Conservation (phyloP, 2,329 filamentous ascomycete species). For the Hymenoscyphus occultus region DNA sequence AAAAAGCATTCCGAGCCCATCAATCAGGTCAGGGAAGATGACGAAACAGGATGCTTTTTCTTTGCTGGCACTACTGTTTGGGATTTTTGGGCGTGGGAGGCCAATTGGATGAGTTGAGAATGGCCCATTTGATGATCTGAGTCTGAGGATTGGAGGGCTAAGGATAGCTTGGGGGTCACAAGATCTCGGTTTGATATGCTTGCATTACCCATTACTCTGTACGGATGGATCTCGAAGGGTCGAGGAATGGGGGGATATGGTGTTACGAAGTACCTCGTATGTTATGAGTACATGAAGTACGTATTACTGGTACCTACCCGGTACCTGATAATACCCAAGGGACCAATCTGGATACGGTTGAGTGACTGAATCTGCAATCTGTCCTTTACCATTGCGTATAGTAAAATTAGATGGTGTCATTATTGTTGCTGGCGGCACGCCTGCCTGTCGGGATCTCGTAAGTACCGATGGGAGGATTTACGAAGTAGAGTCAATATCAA, state of each 20-base stretch:
- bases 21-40: not conserved
- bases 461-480: constrained; percentile 2
- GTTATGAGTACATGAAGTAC: not conserved
- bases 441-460: constrained; percentile 4
- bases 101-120: not conserved
- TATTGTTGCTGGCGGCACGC: constrained; percentile 1
- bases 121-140: constrained; percentile 3
- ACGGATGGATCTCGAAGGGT: no score
- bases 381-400: not conserved
- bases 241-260: not conserved
- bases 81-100: not conserved
- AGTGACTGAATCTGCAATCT: not conserved
- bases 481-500: not conserved
- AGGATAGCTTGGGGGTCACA: not conserved
- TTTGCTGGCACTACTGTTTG: not conserved
- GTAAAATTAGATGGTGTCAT: constrained; percentile 2
- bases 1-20: not conserved
- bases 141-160: not conserved
- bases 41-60: not conserved
- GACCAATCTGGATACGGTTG: not conserved
- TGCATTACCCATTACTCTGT: not conserved
- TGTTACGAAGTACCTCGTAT: not conserved
- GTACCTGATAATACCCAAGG: not conserved
- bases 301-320: not conserved
- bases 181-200: not conserved